Evolutionary conservation across 2,329 filamentous ascomycete genomes (phyloP).

Genomic region (Ascochyta rabiei): DNA sequence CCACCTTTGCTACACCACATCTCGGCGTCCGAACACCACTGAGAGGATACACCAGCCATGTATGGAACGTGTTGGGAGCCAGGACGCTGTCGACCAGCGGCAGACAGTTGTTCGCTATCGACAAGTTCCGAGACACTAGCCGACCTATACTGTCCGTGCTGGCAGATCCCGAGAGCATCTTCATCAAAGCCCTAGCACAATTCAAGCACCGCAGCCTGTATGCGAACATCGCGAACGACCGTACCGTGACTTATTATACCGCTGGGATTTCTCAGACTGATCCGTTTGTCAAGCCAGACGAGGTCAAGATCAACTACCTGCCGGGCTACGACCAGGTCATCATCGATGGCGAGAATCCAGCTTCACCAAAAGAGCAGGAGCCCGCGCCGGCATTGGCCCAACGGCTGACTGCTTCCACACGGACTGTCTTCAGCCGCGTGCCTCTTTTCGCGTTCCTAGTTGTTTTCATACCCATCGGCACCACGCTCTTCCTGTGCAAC

Average conservation of each 20-base stretch:
- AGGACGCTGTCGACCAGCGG: constrained; percentile 82
- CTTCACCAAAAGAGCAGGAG: constrained; percentile 55
- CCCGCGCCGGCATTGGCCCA: constrained; percentile 44
- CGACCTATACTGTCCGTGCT: constrained; percentile 79
- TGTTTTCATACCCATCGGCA: constrained; percentile 75
- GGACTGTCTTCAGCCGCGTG: constrained; percentile 57
- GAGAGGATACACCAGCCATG: constrained; percentile 50
- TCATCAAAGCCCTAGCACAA: constrained; percentile 75
- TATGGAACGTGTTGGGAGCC: constrained; percentile 80
- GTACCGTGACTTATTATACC: constrained; percentile 82
- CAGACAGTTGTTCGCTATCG: constrained; percentile 84
- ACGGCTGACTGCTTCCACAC: constrained; percentile 43
- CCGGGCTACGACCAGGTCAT: constrained; percentile 76
- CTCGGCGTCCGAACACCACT: constrained; percentile 60
- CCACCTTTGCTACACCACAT: constrained; percentile 83
- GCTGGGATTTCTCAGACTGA: constrained; percentile 78
- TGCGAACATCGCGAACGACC: constrained; percentile 85
- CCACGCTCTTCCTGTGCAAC: constrained; percentile 75
- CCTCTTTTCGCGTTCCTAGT: constrained; percentile 70
- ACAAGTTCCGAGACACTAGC: constrained; percentile 83
- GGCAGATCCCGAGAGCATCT: constrained; percentile 83
- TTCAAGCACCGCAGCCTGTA: constrained; percentile 83
- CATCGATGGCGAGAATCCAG: constrained; percentile 69
- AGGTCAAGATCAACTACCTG: constrained; percentile 74
- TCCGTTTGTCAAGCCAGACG: constrained; percentile 72